Base-by-base conservation (phyloP, 2,329 filamentous ascomycete species). In the Neofusicoccum cordaticola region DNA sequence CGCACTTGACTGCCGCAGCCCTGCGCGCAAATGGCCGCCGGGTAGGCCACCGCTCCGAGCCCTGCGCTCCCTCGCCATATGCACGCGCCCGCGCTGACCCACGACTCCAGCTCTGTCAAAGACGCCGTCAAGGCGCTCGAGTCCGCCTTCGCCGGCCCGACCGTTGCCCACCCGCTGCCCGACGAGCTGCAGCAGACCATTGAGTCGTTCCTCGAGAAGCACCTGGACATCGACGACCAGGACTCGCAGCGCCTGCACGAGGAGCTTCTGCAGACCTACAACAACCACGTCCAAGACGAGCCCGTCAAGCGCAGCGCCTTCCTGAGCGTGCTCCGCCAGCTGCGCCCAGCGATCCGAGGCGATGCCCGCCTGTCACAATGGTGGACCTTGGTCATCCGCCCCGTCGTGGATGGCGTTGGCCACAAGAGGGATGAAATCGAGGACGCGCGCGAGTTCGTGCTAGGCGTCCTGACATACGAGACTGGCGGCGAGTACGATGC, bases 181-280 rank as follows among this genome's bases (percentile, higher is more conserved):
- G 83, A 89, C 68, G 86, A 89, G 65, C 80, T 92, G 61, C 76
- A 83, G 68, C 78, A 83, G 45, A 80, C 86, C 61, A 87, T 93
- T 67, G 83, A 88, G 63, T 80, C 80, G 66, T 94, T 92, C 76
- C 81, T 92, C 57, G 84, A 88, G 51, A 88, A 87, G 71, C 87
- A 91, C 73, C 80, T 85, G 64, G 84, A 85, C 69, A 84, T 86
- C 68, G 90, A 93, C 71, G 89, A 92, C 60, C 78, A 83, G 64
- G 83, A 87, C 45, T 84, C 87, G n/a, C 89, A 91, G 68, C 86
- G 88, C 65, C 82, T 93, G 58, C 87, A 92, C 67, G 90, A 92
- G 45, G 90, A 93, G 70, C 82, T 95, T 7, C 79, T 89, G 45
- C 77, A 82, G 27, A 83, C 91, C 62, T 92, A 89, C 78, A 82